Conservation (phyloP, 2,329 filamentous ascomycete species). For the Monilinia polystroma region DNA sequence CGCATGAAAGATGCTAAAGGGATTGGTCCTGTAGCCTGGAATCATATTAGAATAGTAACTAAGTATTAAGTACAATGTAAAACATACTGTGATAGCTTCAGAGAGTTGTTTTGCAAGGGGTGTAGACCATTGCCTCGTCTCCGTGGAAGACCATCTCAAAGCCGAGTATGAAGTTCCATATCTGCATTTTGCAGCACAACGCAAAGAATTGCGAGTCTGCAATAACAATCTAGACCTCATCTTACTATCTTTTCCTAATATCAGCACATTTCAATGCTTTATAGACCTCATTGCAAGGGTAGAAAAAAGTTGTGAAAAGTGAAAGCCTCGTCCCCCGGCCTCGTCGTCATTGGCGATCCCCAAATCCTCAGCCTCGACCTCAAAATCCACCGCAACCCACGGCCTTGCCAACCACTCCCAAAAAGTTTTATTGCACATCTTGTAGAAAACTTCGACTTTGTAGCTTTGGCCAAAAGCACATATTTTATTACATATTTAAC, state of each 20-base stretch:
- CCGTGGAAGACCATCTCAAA: constrained; percentile 38
- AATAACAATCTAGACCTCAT: constrained; percentile 38
- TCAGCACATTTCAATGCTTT: constrained; percentile 24
- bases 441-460: neutral
- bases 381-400: neutral
- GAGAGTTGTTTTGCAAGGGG: constrained; percentile 84
- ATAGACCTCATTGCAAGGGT: constrained; percentile 3
- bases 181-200: constrained; percentile 29
- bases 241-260: constrained; percentile 23
- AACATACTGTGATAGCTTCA: constrained; percentile 76
- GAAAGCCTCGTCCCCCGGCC: constrained; percentile 19
- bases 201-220: constrained; percentile 33
- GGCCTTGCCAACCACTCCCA: neutral
- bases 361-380: constrained; percentile 21
- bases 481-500: neutral
- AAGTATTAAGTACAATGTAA: neutral
- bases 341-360: constrained; percentile 22
- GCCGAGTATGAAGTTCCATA: constrained; percentile 27
- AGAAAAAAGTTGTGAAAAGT: constrained; percentile 22
- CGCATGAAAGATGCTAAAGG: constrained; percentile 96
- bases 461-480: neutral
- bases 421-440: neutral
- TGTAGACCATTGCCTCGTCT: constrained; percentile 72
- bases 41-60: constrained; percentile 40
- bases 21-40: constrained; percentile 79